These are phyloP conservation scores for Chalciporus sp. DNA, from an alignment of 1,284 basidiomycete species.

Conservation along the genomic window DNA sequence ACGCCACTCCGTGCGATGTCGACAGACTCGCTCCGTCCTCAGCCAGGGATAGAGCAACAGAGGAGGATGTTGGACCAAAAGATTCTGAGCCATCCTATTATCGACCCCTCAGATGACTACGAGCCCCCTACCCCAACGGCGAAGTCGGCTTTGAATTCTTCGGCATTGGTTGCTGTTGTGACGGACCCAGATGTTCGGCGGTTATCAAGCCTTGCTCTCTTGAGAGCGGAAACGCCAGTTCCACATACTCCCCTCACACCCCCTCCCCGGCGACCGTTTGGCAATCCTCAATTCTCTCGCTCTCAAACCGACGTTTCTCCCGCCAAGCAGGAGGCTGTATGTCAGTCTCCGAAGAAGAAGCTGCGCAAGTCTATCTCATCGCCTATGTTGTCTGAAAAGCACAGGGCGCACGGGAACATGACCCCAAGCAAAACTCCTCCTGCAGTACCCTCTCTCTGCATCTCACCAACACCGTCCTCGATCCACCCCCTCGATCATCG, in stretches of 20 bases:
- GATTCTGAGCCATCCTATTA: conserved; percentile 33
- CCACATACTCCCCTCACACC: conserved; percentile 62
- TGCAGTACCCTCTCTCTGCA: conserved; percentile 36
- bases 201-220: conserved; percentile 34
- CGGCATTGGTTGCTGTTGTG: conserved; percentile 17
- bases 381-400: conserved; percentile 50
- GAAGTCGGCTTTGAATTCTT: conserved; percentile 3
- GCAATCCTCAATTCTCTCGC: conserved; percentile 51
- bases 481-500: conserved; percentile 25
- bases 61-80: conserved; percentile 31
- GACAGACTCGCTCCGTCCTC: conserved; percentile 39
- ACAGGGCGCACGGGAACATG: conserved; percentile 39
- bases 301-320: conserved; percentile 56
- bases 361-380: conserved; percentile 52
- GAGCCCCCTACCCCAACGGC: conserved; percentile 18
- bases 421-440: conserved; percentile 45
- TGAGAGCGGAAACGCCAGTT: conserved; percentile 58
- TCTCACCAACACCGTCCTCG: conserved; percentile 36
- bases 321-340: conserved; percentile 5
- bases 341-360: conserved; percentile 15
- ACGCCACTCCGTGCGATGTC: conserved; percentile 36
- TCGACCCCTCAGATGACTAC: conserved; percentile 31
- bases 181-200: conserved; percentile 29
- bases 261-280: conserved; percentile 55
- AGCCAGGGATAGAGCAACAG: conserved; percentile 27